Percentiles rank a stretch among this genome's conserved stretches.
phyloP scores from a whole-genome alignment of 2,329 filamentous ascomycete genomes.

The Sordariomycetes sp. region DNA sequence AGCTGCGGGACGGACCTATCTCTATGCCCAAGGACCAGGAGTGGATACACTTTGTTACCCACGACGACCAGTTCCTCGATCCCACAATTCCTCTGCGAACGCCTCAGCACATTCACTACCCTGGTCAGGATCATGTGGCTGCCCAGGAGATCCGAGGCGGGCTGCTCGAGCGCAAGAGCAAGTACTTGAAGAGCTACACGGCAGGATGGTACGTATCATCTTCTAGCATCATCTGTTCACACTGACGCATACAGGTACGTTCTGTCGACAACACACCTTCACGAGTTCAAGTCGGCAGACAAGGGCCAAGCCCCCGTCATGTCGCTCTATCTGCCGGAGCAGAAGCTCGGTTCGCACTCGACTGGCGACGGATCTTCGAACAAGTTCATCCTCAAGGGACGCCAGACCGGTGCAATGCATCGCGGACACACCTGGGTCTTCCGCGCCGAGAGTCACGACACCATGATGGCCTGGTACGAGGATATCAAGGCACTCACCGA shows the following conservation, averaged over 20 bases:
- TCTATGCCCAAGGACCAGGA: conserved; percentile 92
- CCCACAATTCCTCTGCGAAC: conserved; percentile 71
- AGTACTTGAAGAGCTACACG: conserved; percentile 95
- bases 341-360: conserved; percentile 91
- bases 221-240: background rate
- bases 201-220: conserved; percentile 67
- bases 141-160: conserved; percentile 80
- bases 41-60: conserved; percentile 75
- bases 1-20: conserved; percentile 74
- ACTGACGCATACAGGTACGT: conserved; percentile 60
- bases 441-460: conserved; percentile 69
- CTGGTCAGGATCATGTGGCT: conserved; percentile 77
- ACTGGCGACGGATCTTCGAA: conserved; percentile 75
- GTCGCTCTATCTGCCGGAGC: conserved; percentile 90
- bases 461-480: conserved; percentile 94
- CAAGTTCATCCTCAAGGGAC: conserved; percentile 96
- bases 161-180: conserved; percentile 94
- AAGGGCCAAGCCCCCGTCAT: conserved; percentile 86
- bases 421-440: conserved; percentile 69
- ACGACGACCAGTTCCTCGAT: conserved; percentile 79
- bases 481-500: conserved; percentile 87
- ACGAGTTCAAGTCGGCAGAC: conserved; percentile 98
- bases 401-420: conserved; percentile 88
- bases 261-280: conserved; percentile 88
- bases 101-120: conserved; percentile 79